Base-by-base conservation (phyloP, 2,329 filamentous ascomycete species). In the Fusarium haematococcum region DNA sequence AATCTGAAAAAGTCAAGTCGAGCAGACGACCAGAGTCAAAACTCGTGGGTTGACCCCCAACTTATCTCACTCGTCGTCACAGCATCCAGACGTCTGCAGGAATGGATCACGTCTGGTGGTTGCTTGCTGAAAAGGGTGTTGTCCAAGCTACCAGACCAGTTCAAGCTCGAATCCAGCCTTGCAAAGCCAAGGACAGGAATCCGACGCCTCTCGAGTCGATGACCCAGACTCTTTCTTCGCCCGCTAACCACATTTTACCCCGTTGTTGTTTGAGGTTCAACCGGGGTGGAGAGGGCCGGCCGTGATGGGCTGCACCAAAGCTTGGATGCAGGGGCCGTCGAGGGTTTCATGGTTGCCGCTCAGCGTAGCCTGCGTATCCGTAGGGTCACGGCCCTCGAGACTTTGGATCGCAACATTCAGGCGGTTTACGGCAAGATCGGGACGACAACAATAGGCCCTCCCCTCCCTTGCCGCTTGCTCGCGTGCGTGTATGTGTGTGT, bases 311-410 rank as follows among this genome's bases (percentile, higher is more conserved):
- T 77, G 33, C n/a, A 65, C 35, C 25, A 61, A 45, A 43, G 60
- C 50, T 61, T 57, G 50, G 69, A 63, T 75, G 69, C 63, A 63
- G 69, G 75, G 70, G 67, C 58, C 48, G n/a, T 41, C 45, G 43
- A 64, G n/a, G 68, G 76, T 78, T 78, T 78, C 76, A 77, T 73
- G 65, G 59, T 60, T 66, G 65, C 67, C 59, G 75, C 65, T 68
- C 68, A 68, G 58, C 68, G 48, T n/a, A 27, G 45, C 23, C 23
- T 43, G n/a, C 39, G 71, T 60, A 67, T 32, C 30, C 30, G 30
- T 32, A 32, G 65, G 70, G 25, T 63, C 68, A 69, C 33, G 61
- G 58, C 37, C 48, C 48, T 32, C 33, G 10, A 48, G 56, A 66
- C 25, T 59, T 45, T 23, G 20, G 13, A 48, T 48, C 27, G 25